Conservation (phyloP, 495 filamentous ascomycete genomes). For the Immersiella caudata region DNA sequence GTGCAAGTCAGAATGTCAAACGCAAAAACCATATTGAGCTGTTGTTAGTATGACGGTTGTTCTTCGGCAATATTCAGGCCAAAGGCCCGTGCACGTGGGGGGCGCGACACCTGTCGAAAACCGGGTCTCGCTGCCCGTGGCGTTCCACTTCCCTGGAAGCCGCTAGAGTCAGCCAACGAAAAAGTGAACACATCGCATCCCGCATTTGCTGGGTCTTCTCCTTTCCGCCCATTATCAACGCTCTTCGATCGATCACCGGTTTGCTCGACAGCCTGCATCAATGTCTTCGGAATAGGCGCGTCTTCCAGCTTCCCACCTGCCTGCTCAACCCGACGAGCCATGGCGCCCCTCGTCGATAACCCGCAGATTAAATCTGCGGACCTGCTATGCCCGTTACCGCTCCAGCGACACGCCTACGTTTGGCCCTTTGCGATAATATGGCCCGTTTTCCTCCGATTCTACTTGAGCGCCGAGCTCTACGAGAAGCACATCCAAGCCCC, state of each 20-base stretch:
- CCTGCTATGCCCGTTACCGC: conserved; percentile 84
- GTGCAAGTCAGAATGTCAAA: too few relatives aligned
- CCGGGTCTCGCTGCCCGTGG: conserved; percentile 10
- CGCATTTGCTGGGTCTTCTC: background rate
- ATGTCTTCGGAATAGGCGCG: conserved; percentile 28
- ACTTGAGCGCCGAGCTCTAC: conserved; percentile 80
- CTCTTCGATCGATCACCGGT: background rate
- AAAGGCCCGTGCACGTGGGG: conserved; percentile 1
- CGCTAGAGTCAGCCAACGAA: conserved; percentile 12
- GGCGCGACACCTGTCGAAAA: conserved; percentile 2
- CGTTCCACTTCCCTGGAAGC: conserved; percentile 6
- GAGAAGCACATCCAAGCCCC: conserved; percentile 81
- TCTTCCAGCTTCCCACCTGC: background rate
- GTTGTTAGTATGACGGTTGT: background rate
- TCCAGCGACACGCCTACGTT: conserved; percentile 80
- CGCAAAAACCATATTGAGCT: too few relatives aligned
- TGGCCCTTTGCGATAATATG: conserved; percentile 91
- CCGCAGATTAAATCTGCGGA: conserved; percentile 85
- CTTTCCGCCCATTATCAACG: background rate
- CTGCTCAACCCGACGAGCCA: conserved; percentile 22
- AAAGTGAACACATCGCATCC: conserved; percentile 26
- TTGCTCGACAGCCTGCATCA: conserved; percentile 11
- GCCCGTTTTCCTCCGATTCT: conserved; percentile 86
- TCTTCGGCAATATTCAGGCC: background rate
- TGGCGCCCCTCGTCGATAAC: conserved; percentile 81